Base-by-base conservation (phyloP, 805 yeast genomes). In the Lachancea thermotolerans region DNA sequence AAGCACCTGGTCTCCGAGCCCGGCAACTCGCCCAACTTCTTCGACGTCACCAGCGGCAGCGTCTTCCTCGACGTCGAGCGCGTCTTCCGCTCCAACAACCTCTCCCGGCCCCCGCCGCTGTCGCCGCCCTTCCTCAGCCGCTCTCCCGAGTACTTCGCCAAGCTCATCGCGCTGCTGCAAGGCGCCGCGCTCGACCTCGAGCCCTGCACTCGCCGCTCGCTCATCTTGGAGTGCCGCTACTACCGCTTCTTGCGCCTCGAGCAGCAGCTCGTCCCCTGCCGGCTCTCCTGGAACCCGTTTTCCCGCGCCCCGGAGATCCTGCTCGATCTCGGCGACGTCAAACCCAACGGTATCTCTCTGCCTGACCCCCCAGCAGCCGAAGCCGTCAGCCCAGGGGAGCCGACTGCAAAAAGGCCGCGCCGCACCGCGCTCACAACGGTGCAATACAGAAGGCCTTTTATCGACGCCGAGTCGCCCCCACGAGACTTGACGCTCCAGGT, bases 11-110 rank as follows among this genome's bases (percentile, higher is more conserved):
- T 90, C 39, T 55, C 62, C 4, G 60, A 69, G 2, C 72, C 78
- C 2, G 96, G 95, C 0, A 88, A 90, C 58, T 60, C 67, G 38
- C 95, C 91, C 10, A 89, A 89, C 62, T 88, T 73, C 62, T 85
- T 89, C 65, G 74, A 83, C 10, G 67, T 87, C 32, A 75, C 84
- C 2, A 73, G 71, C 54, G 75, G 77, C 30, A 67, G 79, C 1
- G 59, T 81, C 16, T 68, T 78, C 47, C 59, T 68, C 2, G 81
- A 79, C 48, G 74, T 79, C 10, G 70, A 74, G 18, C 67, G 69
- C 15, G 52, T 69, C 10, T 64, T 64, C 44, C 52, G 59, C 12
- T 52, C 60, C 7, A 67, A 65, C 42, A 69, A 73, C 32, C 62
- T 81, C 53, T 63, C 84, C 2, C 66, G 96, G 33, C 96, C 96